phyloP scores from a whole-genome alignment of 495 filamentous ascomycete genomes.

The Platismatia glauca region DNA sequence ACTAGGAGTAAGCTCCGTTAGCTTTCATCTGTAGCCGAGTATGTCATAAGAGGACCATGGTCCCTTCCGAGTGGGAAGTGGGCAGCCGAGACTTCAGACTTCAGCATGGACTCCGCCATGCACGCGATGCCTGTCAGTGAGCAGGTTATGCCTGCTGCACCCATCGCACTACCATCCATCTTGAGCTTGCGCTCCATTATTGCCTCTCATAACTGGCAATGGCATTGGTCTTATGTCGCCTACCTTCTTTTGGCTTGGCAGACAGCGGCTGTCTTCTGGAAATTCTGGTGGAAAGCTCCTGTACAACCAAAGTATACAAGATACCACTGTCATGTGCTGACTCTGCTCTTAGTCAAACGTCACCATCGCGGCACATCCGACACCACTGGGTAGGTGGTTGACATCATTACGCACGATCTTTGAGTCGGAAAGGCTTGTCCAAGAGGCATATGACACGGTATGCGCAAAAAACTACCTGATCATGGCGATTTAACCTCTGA shows the following conservation, averaged over 20 bases:
- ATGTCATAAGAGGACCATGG: too few species aligned
- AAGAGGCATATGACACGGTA: constrained; percentile 23
- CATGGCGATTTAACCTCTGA: not conserved
- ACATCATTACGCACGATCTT: constrained; percentile 19
- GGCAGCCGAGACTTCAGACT: not conserved
- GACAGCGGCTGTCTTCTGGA: constrained; percentile 13
- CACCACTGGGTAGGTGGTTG: constrained; percentile 20
- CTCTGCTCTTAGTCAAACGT: constrained; percentile 8
- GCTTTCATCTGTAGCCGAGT: too few species aligned
- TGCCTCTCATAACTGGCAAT: constrained; percentile 3
- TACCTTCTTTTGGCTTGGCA: constrained; percentile 14
- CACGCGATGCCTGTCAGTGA: not conserved
- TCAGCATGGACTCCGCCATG: not conserved
- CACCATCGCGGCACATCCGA: constrained; percentile 19
- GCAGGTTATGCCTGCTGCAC: not conserved
- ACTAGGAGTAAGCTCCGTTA: too few species aligned
- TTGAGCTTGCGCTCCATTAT: not conserved
- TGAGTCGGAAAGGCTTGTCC: constrained; percentile 19
- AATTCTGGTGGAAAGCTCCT: constrained; percentile 22
- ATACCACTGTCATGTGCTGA: not conserved
- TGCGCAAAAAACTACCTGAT: not conserved
- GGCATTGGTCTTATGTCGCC: constrained; percentile 14
- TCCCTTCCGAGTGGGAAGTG: too few species aligned
- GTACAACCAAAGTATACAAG: not conserved
- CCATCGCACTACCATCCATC: not conserved